A percentile compares a stretch with the other conserved stretches of the same genome.
Conservation (phyloP, 257 asterid genomes). For the Euphrasia confusa region DNA sequence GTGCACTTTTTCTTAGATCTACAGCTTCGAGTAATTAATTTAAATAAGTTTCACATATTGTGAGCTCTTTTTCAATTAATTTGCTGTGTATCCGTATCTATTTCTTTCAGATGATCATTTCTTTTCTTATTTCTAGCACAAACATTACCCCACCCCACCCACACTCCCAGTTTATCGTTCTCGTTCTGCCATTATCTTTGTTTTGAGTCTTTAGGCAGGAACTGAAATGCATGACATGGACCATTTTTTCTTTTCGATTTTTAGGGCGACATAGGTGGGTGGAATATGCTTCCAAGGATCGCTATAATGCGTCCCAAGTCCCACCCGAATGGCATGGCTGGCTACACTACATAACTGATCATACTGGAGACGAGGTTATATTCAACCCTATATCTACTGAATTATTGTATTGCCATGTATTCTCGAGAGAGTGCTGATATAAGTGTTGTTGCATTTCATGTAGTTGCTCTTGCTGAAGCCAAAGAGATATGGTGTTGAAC, state of each 20-base stretch:
- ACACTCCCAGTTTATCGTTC: too few relatives aligned
- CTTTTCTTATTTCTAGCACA: neutral
- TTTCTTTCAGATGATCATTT: neutral
- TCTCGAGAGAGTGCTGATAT: constrained; percentile 27
- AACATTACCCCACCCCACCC: neutral
- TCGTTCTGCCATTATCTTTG: neutral
- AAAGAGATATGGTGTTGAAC: constrained; percentile 80
- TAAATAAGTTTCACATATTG: constrained; percentile 3
- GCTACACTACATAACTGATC: constrained; percentile 90
- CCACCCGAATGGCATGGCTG: constrained; percentile 99
- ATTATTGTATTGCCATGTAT: constrained; percentile 1
- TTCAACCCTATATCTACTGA: neutral
- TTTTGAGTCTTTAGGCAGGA: neutral
- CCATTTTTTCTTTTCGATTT: constrained; percentile 13
- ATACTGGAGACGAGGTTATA: constrained; percentile 92
- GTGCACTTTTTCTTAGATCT: constrained; percentile 26
- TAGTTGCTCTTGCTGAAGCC: constrained; percentile 94
- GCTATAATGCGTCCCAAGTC: constrained; percentile 97
- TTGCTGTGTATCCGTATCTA: neutral
- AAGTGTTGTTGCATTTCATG: constrained; percentile 20
- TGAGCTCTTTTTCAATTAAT: neutral
- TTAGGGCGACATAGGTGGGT: constrained; percentile 99
- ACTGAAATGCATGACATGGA: constrained; percentile 7
- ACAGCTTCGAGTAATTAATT: constrained; percentile 4
- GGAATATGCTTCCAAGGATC: constrained; percentile 88